Evolutionary conservation across 345 rosid genomes (phyloP), one percentile per base, ranked within the genome.

Genomic region (Rhizophora apiculata): DNA sequence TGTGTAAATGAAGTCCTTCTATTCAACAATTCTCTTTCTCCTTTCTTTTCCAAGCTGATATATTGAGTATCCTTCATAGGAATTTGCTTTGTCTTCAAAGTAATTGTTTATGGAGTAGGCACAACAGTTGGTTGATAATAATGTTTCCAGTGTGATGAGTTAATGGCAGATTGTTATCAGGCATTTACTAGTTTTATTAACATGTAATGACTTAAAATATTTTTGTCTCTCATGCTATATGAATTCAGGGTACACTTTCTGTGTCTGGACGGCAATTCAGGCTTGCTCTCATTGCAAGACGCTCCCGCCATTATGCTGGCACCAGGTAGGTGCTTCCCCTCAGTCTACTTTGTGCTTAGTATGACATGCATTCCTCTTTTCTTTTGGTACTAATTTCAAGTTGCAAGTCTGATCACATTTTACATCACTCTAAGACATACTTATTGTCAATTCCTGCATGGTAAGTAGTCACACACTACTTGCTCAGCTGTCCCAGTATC

Each of bases 251-350:
- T 68, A 74, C 88, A 15, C 85, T 90, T 67, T 84, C 89, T 75
- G 84, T 83, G 60, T 85, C 88, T 71, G 99, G 96, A 74, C 84
- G 94, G 65, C 86, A 85, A 71, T 83, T 92, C 74, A 89, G 79
- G 68, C 84, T 95, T 65, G 88, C 98, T 56, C 87, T 95, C 53
- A 90, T 95, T 74, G 96, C 98, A n/a, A 92, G 98, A 78, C 96
- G 99, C 46, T 95, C 99, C 60, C 93, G 99, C 31, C 94, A 92
- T 84, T 92, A 81, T 79, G 99, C 99, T 76, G 99, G 99, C 66
- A 92, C 93, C 73, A 88, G 99, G 99, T 95, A 82, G 48, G 82
- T 56, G 19, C 31, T 6, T 24, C 31, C 60, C 4, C 26, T 22
- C 29, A 5, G 60, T 5, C 49, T 43, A 24, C 13, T 21, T 16